Percentiles rank a stretch among this genome's conserved stretches.
These are phyloP conservation scores for Trichoderma atroviride DNA, from an alignment of 2,329 filamentous ascomycete genomes.

Conservation along the genomic window DNA sequence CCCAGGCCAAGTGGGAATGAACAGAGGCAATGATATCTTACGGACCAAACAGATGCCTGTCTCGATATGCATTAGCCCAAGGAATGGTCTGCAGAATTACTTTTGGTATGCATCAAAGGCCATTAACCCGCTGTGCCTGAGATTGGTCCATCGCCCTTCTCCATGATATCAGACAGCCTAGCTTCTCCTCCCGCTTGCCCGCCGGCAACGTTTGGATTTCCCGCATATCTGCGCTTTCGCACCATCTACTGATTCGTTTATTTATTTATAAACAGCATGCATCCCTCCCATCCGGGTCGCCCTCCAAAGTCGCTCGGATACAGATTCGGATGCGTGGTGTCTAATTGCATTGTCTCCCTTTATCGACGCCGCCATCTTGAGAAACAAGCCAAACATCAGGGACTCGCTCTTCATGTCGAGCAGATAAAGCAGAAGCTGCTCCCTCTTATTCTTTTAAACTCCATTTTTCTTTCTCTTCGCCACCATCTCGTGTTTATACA, in stretches of 20 bases:
- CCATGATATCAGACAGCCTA: conserved; percentile 15
- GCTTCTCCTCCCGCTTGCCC: conserved; percentile 12
- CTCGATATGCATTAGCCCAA: conserved; percentile 18
- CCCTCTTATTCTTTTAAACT: not conserved
- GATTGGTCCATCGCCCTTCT: conserved; percentile 19
- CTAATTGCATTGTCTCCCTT: conserved; percentile 19
- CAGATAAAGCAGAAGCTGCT: conserved; percentile 14
- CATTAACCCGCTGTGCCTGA: conserved; percentile 13
- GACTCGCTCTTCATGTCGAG: not conserved
- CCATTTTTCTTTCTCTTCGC: not conserved
- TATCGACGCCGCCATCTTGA: not conserved
- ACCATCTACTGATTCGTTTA: not conserved
- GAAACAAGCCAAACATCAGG: not conserved
- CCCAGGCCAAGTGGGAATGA: not conserved
- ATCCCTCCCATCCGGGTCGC: not conserved
- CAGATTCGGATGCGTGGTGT: not conserved
- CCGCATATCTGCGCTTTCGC: not conserved
- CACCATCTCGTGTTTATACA: not conserved
- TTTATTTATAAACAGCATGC: not conserved
- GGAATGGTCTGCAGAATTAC: conserved; percentile 24
- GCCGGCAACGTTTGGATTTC: not conserved
- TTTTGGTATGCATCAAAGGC: conserved; percentile 22
- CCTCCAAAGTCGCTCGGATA: not conserved
- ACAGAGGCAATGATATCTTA: not conserved
- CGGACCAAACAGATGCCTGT: conserved; percentile 3